phyloP scores from a whole-genome alignment of 2,329 filamentous ascomycete genomes.

The Ophiostoma australiae region DNA sequence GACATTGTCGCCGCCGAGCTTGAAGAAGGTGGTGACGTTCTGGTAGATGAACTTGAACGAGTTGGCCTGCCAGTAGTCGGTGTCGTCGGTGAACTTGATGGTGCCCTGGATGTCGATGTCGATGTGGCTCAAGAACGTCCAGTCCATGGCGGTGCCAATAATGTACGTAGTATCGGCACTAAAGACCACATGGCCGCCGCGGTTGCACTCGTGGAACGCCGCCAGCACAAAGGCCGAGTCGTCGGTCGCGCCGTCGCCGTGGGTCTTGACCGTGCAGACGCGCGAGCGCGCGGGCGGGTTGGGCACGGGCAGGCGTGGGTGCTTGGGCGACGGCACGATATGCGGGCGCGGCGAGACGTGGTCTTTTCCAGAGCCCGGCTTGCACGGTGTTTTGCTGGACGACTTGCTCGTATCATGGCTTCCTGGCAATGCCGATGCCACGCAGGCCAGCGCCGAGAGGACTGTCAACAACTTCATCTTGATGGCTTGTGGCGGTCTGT shows the following conservation, averaged over 20 bases:
- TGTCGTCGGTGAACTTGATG: conserved; percentile 60
- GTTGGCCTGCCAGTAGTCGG: conserved; percentile 61
- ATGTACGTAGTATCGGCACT: conserved; percentile 45
- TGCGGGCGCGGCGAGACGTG: conserved; percentile 27
- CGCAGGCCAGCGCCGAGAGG: neutral
- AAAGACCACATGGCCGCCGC: conserved; percentile 57
- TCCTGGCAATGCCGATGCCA: conserved; percentile 18
- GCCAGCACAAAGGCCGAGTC: conserved; percentile 45
- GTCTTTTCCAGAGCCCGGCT: conserved; percentile 14
- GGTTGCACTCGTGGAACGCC: conserved; percentile 55
- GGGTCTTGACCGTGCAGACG: conserved; percentile 53
- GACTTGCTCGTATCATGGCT: neutral
- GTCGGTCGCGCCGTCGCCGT: conserved; percentile 38
- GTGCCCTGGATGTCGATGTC: conserved; percentile 42
- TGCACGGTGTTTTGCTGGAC: neutral
- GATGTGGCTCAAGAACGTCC: conserved; percentile 52
- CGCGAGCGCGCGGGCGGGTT: conserved; percentile 36
- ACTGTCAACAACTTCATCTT: conserved; percentile 13
- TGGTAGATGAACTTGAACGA: conserved; percentile 60
- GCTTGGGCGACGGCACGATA: conserved; percentile 27
- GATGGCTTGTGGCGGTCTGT: neutral
- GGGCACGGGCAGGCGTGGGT: conserved; percentile 32
- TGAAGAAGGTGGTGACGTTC: conserved; percentile 62
- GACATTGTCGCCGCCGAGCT: conserved; percentile 61
- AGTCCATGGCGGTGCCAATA: conserved; percentile 51